These are phyloP conservation scores for Russula emetica DNA, from an alignment of 768 basidiomycete genomes.

Conservation along the genomic window DNA sequence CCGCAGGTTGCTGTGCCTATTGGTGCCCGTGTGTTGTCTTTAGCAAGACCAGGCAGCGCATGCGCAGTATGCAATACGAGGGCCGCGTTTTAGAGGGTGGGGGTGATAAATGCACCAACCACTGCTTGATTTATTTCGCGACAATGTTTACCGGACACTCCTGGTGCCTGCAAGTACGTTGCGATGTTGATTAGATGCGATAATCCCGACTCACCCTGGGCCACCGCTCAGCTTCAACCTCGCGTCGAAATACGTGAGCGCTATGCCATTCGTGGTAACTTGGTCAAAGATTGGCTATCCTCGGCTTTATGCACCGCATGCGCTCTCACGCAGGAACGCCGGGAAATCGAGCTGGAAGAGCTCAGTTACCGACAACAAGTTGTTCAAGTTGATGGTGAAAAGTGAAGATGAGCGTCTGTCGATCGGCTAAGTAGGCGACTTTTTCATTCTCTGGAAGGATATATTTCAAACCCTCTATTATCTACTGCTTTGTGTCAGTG, in stretches of 20 bases:
- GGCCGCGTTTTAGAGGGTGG: conserved; percentile 39
- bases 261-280: conserved; percentile 45
- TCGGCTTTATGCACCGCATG: conserved; percentile 46
- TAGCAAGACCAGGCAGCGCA: conserved; percentile 39
- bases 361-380: conserved; percentile 29
- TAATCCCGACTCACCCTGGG: not conserved
- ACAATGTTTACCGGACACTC: conserved; percentile 31
- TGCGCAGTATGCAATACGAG: conserved; percentile 37
- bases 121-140: conserved; percentile 40
- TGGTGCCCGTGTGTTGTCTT: conserved; percentile 45
- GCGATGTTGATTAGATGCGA: not conserved
- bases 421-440: too few species aligned
- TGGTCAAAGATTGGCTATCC: conserved; percentile 40
- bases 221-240: conserved; percentile 30
- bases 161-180: conserved; percentile 41
- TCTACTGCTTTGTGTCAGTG: too few species aligned
- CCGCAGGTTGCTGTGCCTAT: conserved; percentile 36
- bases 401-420: too few species aligned
- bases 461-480: too few species aligned
- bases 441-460: too few species aligned
- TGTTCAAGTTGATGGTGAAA: too few species aligned
- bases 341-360: conserved; percentile 48
- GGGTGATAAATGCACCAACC: conserved; percentile 35
- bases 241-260: conserved; percentile 41
- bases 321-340: conserved; percentile 45